Evolutionary conservation across 148 eudicot genomes (phyloP), one percentile per base, ranked within the genome.

Genomic region (Arbutus unedo): DNA sequence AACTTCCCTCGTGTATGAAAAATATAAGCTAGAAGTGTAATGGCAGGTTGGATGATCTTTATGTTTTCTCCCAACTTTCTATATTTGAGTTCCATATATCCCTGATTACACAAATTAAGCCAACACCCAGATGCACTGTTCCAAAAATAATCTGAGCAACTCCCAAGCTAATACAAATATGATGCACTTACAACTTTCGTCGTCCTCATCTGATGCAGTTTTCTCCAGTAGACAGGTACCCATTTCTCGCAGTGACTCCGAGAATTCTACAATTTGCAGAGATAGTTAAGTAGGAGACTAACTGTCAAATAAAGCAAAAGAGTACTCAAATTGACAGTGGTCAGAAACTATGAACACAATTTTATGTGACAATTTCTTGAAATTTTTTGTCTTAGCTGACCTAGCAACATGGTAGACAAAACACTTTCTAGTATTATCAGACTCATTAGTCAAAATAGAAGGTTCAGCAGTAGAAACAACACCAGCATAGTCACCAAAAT

Each of bases 211-310:
- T 53, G 90, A 82, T 60, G 86, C 87, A 78, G 93, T 91, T 92
- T 92, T 96, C 90, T 92, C 95, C 88, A 84, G 64, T 56, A 96
- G 90, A 89, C 97, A 94, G 79, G 83, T 85, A 73, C 98, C 98
- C 96, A 96, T 92, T 81, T 94, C 99, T 62, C 87, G 85, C 76
- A 96, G 85, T 79, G 99, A 96, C 91, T 94, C 98, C 0, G 98
- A 91, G 87, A 96, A 96, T 87, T 96, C 99, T 96, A 93, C 82
- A 91, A 89, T 66, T 50, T 13, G 53, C 59, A 83, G 18, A 83
- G 67, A 71, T 82, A 79, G 66, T 87, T 66, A 85, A 82, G 16
- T 62, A 43, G n/a, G 60, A 55, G 13, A 44, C 16, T 68, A 62
- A 68, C 4, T 8, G 9, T 70, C 76, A 38, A 6, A 53, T 38